Percentiles rank a stretch among this genome's conserved stretches.
Evolutionary conservation across 352 stramenopile genomes (phyloP).

Genomic region (Pythium vanterpoolii): DNA sequence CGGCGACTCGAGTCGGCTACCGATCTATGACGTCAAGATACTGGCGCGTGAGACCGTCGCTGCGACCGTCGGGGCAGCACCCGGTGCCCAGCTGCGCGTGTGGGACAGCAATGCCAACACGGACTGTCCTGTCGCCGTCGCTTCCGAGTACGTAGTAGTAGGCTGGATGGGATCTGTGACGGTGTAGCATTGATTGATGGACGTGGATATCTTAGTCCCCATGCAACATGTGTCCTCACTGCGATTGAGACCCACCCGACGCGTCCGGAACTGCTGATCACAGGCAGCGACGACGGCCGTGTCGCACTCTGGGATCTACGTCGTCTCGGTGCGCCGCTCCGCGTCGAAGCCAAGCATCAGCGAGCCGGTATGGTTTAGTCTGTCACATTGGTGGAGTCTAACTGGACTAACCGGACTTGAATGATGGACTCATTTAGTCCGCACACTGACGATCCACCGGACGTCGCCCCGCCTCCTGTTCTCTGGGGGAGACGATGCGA

Average conservation of each 20-base stretch:
- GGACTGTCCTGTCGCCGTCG: conserved; percentile 47
- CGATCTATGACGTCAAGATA: conserved; percentile 71
- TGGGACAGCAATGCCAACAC: conserved; percentile 67
- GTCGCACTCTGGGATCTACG: conserved; percentile 77
- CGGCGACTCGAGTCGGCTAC: conserved; percentile 45
- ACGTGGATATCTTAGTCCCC: conserved; percentile 26
- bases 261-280: conserved; percentile 71
- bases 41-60: conserved; percentile 63
- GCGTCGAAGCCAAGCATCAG: conserved; percentile 61
- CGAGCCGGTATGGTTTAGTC: conserved; percentile 33
- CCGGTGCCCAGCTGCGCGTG: conserved; percentile 63
- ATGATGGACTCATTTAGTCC: conserved; percentile 30
- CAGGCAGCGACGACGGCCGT: conserved; percentile 59
- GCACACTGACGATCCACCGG: conserved; percentile 62
- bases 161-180: neutral
- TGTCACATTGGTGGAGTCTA: neutral
- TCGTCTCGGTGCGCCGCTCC: conserved; percentile 59
- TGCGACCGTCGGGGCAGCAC: conserved; percentile 61
- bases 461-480: conserved; percentile 64
- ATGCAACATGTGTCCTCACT: conserved; percentile 41
- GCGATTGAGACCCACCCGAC: conserved; percentile 74
- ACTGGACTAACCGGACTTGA: neutral
- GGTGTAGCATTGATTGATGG: neutral
- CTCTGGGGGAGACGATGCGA: conserved; percentile 55
- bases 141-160: conserved; percentile 45